Evolutionary conservation across 352 stramenopile species (phyloP), one percentile per base, ranked within the genome.

Genomic region (Elongisporangium undulatum): DNA sequence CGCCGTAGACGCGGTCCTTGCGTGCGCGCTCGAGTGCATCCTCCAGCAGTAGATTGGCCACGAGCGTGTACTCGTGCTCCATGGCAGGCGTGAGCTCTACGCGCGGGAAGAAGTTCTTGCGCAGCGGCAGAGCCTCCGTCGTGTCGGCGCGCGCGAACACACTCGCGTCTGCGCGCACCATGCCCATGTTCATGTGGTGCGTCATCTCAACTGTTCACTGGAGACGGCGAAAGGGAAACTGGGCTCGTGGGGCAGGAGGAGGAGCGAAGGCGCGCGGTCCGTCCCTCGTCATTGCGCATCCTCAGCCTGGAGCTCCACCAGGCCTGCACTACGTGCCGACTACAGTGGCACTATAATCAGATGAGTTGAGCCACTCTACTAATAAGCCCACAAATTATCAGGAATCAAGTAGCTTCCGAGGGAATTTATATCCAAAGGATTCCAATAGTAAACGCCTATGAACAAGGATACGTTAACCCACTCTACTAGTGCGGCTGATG

Each of bases 71-170:
- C 29, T 77, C 70, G 19, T 75, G 60, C 48, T 70, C 56, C 29
- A 74, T 62, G 13, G 62, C 59, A 8, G 56, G 20, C 10, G 70
- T 75, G 62, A 89, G 68, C 3, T 58, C 63, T 8, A 85, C 52
- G 2, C 69, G 71, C 10, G 64, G 58, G 54, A 90, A 90, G 64
- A 74, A 72, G 51, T 77, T 63, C 54, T 68, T 59, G 21, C 67
- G 70, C 26, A 90, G 75, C 55, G 81, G 81, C n/a, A 90, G 66
- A 13, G 64, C 29, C 29, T 64, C 48, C 49, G 56, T 67, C n/a
- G 58, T 41, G 51, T 65, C 59, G 3, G 62, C 58, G 60, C 64
- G 59, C 41, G 73, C 58, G 52, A 82, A 74, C 53, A 74, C 58
- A 8, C 73, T 64, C 23, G 69, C 61, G 9, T 74, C 67, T 7